Conservation (phyloP, 1,139 yeast species). For the Komagataea norvegica region DNA sequence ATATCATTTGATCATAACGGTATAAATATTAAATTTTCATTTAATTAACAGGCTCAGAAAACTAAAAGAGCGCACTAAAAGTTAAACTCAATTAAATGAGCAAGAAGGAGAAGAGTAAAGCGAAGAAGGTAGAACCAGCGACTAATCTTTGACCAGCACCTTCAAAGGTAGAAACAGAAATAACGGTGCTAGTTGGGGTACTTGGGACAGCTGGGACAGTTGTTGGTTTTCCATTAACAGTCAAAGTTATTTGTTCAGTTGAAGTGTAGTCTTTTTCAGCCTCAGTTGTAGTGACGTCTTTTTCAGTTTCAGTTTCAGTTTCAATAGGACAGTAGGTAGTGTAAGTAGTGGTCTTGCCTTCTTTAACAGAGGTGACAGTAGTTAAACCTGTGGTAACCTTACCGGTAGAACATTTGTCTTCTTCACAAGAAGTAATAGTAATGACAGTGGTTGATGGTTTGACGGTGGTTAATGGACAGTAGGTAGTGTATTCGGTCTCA, state of each 20-base stretch:
- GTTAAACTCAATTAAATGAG: slow-evolving; percentile 3
- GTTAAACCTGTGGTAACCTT: slow-evolving; percentile 24
- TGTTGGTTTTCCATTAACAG: too few species aligned
- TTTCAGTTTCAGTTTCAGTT: slow-evolving; percentile 11
- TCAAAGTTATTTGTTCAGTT: too few species aligned
- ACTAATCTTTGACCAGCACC: slow-evolving; percentile 8
- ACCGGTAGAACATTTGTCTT: slow-evolving; percentile 10
- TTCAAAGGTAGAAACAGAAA: slow-evolving; percentile 5
- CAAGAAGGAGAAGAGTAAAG: slow-evolving; percentile 5
- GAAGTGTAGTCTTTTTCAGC: neutral
- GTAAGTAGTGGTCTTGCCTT: slow-evolving; percentile 9
- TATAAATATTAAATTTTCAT: too few species aligned
- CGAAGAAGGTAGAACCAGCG: slow-evolving; percentile 8
- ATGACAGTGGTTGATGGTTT: slow-evolving; percentile 10
- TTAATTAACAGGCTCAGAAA: neutral
- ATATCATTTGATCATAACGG: too few species aligned
- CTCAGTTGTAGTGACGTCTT: slow-evolving; percentile 6
- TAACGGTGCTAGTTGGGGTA: slow-evolving; percentile 21
- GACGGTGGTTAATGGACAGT: slow-evolving; percentile 13
- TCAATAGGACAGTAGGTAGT: slow-evolving; percentile 13
- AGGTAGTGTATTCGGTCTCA: slow-evolving; percentile 23
- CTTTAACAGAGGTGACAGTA: slow-evolving; percentile 33
- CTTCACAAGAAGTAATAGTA: slow-evolving; percentile 14
- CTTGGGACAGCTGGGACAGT: neutral
- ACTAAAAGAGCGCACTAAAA: neutral